These are phyloP conservation scores for Catenaria anguillulae DNA, from an alignment of 371 early-diverging fungal species.

Conservation along the genomic window DNA sequence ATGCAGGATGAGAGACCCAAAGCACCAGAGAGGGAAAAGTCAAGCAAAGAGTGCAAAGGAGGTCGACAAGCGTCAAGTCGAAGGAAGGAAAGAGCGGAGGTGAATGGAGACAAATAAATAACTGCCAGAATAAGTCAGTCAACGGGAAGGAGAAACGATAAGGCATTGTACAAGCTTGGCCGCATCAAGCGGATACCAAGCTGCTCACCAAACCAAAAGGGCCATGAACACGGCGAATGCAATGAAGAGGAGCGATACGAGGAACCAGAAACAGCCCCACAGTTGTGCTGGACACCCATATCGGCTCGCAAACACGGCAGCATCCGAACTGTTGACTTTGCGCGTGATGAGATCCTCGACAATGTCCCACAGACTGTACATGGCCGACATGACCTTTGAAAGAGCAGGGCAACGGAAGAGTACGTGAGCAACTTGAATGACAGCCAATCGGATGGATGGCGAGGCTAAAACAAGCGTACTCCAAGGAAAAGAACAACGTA, in stretches of 20 bases:
- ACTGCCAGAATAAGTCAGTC: too few relatives aligned
- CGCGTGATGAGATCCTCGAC: conserved; percentile 77
- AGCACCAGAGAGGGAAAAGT: too few relatives aligned
- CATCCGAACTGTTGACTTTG: conserved; percentile 84
- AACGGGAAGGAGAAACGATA: too few relatives aligned
- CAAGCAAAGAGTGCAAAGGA: too few relatives aligned
- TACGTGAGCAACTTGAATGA: background rate
- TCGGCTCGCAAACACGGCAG: conserved; percentile 64
- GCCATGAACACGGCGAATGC: conserved; percentile 61
- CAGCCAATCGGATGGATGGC: background rate
- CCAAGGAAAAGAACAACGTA: conserved; percentile 86
- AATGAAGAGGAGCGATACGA: conserved; percentile 65
- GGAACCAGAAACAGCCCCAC: conserved; percentile 83
- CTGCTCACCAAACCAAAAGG: conserved; percentile 52
- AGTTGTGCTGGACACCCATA: conserved; percentile 54
- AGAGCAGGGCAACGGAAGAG: background rate
- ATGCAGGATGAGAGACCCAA: too few relatives aligned
- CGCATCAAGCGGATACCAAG: too few relatives aligned
- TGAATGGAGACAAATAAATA: too few relatives aligned
- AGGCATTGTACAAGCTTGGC: too few relatives aligned
- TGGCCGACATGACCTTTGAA: conserved; percentile 80
- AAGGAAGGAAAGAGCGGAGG: too few relatives aligned
- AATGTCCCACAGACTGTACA: conserved; percentile 88
- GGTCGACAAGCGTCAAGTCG: too few relatives aligned
- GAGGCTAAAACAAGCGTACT: too few relatives aligned